A percentile compares a stretch with the other conserved stretches of the same genome.
These are phyloP conservation scores for Fonsecaea pugnacius DNA, from an alignment of 2,329 filamentous ascomycete species.

Conservation along the genomic window DNA sequence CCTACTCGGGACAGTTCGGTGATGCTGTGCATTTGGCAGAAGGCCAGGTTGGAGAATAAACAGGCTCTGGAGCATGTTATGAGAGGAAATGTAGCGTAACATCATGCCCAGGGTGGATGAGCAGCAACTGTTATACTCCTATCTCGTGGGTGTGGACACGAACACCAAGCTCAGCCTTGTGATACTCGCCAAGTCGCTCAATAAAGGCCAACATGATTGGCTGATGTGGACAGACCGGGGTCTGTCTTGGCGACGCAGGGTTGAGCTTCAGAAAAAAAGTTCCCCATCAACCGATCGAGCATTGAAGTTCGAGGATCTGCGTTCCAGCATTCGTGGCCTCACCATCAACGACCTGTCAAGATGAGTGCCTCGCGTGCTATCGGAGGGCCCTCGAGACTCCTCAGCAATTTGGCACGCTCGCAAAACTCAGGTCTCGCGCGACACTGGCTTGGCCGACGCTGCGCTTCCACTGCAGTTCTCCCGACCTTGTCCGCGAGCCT, in stretches of 20 bases:
- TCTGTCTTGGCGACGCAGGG: slow-evolving; percentile 4
- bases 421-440: slow-evolving; percentile 44
- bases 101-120: too few species aligned
- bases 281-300: not conserved
- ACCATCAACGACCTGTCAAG: slow-evolving; percentile 13
- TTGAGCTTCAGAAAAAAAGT: slow-evolving; percentile 22
- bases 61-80: too few species aligned
- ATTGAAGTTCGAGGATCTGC: not conserved
- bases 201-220: not conserved
- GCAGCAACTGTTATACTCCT: too few species aligned
- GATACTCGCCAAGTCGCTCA: not conserved
- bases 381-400: slow-evolving; percentile 30
- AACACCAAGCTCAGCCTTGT: not conserved
- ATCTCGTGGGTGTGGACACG: too few species aligned
- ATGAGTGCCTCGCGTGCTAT: slow-evolving; percentile 37
- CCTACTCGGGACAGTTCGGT: too few species aligned
- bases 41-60: too few species aligned
- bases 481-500: slow-evolving; percentile 11
- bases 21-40: too few species aligned
- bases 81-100: too few species aligned
- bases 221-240: not conserved
- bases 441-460: slow-evolving; percentile 46
- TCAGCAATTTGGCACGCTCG: slow-evolving; percentile 44
- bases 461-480: slow-evolving; percentile 37
- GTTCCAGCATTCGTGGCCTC: slow-evolving; percentile 1